Evolutionary conservation across 1,284 basidiomycete genomes (phyloP).

Genomic region (Mixia osmundae): DNA sequence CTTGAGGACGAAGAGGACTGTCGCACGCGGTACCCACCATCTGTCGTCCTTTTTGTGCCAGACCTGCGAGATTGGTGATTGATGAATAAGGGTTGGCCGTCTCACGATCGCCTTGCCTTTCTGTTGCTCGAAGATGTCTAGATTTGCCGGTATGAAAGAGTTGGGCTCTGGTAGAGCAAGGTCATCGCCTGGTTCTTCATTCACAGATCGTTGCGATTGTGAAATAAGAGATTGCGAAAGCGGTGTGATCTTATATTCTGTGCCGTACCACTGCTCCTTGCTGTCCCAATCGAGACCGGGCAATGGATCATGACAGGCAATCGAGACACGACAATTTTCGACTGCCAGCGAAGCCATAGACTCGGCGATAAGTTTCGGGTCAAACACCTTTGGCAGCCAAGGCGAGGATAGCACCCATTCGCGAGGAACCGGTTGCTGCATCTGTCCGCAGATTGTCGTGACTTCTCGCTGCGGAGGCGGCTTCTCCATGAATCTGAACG

Average conservation of each 20-base stretch:
- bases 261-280: conserved; percentile 63
- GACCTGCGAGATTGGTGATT: conserved; percentile 43
- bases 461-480: conserved; percentile 53
- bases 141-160: conserved; percentile 66
- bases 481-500: conserved; percentile 80
- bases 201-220: conserved; percentile 1
- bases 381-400: conserved; percentile 53
- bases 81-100: conserved; percentile 47
- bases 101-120: conserved; percentile 45
- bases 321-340: conserved; percentile 40
- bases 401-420: conserved; percentile 54
- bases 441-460: conserved; percentile 45
- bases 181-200: conserved; percentile 22
- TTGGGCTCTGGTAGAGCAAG: conserved; percentile 64
- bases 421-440: conserved; percentile 57
- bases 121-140: conserved; percentile 47
- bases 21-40: conserved; percentile 78
- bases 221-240: conserved; percentile 42
- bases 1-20: conserved; percentile 42
- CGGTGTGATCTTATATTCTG: conserved; percentile 45
- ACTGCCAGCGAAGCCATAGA: conserved; percentile 34
- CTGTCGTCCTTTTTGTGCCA: conserved; percentile 94
- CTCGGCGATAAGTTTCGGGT: conserved; percentile 37
- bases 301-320: conserved; percentile 43
- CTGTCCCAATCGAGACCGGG: conserved; percentile 35